Evolutionary conservation across 306 rosid genomes (phyloP), one percentile per base, ranked within the genome.

Genomic region (Ochetophila trinervis): DNA sequence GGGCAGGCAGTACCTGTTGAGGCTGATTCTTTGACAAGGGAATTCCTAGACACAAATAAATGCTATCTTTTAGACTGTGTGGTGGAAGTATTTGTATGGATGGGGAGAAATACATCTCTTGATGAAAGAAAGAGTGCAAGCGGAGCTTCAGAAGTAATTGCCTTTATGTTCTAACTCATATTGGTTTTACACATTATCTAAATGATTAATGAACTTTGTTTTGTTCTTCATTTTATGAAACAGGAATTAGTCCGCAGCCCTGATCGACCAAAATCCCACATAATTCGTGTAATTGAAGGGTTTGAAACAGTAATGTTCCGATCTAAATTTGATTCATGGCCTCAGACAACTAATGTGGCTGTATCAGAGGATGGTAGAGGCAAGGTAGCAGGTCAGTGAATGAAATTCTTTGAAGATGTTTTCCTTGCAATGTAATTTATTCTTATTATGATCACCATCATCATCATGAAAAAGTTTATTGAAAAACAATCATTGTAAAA

Each of bases 301-400:
- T 94, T 88, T 59, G 99, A 94, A 83, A 88, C 96, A 0, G 92
- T 91, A 47, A 85, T 84, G 96, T 94, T 94, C 81, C 83, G 68
- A 73, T 88, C 95, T 53, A 94, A 90, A 79, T 94, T 94, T 24
- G 88, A 81, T 66, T 88, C 90, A 35, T 94, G 99, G 99, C 89
- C 97, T 60, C 86, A 84, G 78, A 67, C 84, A 69, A 18, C 82
- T 72, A 69, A 86, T 47, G 83, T 76, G 50, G 69, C 89, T 44
- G 84, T 76, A 57, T 70, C 96, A 19, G 99, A 94, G 83, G 97
- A 94, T 77, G 96, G 99, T 47, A 86, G 97, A 68, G 99, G 99
- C 83, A 94, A 84, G 88, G 99, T 94, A 65, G 99, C 99, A 80
- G 99, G 99, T 94, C 70, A 83, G 88, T 78, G 66, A 62, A 63